Evolutionary conservation across 441 rosid genomes (phyloP), one percentile per base, ranked within the genome.

Genomic region (Viola pubescens): DNA sequence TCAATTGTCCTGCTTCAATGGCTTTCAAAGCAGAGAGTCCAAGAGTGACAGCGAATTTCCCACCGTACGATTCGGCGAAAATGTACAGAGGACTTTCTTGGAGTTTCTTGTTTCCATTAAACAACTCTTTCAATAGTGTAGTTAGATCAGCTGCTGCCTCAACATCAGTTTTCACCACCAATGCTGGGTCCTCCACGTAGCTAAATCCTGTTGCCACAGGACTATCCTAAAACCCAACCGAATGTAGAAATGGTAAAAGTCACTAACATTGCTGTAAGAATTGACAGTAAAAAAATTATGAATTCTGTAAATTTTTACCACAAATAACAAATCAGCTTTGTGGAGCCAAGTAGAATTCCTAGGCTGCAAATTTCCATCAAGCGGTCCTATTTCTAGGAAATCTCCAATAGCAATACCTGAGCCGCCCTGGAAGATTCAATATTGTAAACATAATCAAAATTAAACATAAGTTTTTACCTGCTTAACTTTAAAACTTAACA

Each of bases 181-280:
- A 59, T 5, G 52, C 14, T 55, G 69, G 5, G n/a, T 76, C 59
- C 57, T 79, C 83, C 7, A 64, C 72, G 37, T 73, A 76, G 57
- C 83, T 79, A 58, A 71, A 79, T 0, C 83, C 83, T 59, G 79
- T 72, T n/a, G 70, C 79, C 8, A 74, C 79, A 45, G 83, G 83
- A 62, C 61, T 74, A 52, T 76, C 83, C 81, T 77, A 49, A 43
- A 63, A 26, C 56, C 58, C 54, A 53, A 48, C 3, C 34, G 7
- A 58, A 52, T 52, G 8, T 0, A 0, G 0, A 9, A 5, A 16
- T 4, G 13, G 11, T 10, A 46, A 11, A 53, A 4, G 10, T 16
- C 49, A 4, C 46, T 9, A 2, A 37, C 4, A 11, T n/a, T n/a
- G 54, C 12, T 38, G 12, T 37, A 11, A 7, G 4, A 16, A 4